phyloP scores from a whole-genome alignment of 768 basidiomycete species.

The Dentipellis fragilis region DNA sequence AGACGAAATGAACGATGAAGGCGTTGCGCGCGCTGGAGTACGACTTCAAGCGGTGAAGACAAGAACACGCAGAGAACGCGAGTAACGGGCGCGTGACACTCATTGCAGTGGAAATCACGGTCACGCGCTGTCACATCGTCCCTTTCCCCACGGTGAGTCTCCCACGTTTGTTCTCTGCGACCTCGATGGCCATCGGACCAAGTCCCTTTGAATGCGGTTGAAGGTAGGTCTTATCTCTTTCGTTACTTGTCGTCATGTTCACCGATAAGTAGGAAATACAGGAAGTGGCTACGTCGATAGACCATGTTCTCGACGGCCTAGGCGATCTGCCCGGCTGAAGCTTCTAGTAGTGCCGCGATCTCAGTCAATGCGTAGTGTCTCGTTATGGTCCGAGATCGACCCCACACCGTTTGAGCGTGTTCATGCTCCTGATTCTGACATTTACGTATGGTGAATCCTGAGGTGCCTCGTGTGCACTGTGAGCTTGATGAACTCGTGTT shows the following conservation, averaged over 20 bases:
- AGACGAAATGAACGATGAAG: neutral
- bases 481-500: conserved; percentile 9
- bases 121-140: neutral
- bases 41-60: neutral
- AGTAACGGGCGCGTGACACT: neutral
- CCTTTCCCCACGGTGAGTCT: neutral
- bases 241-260: too few species aligned
- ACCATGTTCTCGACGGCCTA: too few species aligned
- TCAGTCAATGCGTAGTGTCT: too few species aligned
- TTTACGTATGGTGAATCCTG: conserved; percentile 2
- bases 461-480: neutral
- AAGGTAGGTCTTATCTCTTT: neutral
- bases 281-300: too few species aligned
- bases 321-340: too few species aligned
- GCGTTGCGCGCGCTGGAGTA: neutral
- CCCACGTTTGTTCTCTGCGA: neutral
- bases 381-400: neutral
- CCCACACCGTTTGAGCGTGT: neutral
- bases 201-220: too few species aligned
- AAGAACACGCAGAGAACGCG: neutral
- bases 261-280: too few species aligned
- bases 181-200: too few species aligned
- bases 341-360: too few species aligned
- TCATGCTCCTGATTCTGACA: neutral
- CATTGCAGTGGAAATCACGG: neutral